phyloP scores from a whole-genome alignment of 768 basidiomycete genomes.

The Tephrocybe rancida region DNA sequence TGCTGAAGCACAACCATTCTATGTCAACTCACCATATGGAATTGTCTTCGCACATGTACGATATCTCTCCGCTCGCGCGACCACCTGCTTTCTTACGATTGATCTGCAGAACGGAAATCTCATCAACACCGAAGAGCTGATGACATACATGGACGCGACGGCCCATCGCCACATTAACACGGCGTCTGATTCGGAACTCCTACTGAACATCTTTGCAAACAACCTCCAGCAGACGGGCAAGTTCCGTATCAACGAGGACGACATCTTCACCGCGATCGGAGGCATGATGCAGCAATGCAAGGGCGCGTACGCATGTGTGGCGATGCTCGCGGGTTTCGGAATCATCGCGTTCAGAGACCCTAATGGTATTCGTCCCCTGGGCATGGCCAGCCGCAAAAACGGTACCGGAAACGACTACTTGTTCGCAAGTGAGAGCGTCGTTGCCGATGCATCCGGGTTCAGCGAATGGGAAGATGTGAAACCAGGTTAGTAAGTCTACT shows the following conservation, averaged over 20 bases:
- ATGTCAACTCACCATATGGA: slow-evolving; percentile 99
- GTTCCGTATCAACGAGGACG: slow-evolving; percentile 99
- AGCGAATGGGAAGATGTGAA: slow-evolving; percentile 91
- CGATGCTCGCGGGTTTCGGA: slow-evolving; percentile 99
- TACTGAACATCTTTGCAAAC: slow-evolving; percentile 97
- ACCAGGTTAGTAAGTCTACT: slow-evolving; percentile 58
- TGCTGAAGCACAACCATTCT: slow-evolving; percentile 98
- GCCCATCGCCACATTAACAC: slow-evolving; percentile 99
- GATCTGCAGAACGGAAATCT: slow-evolving; percentile 91
- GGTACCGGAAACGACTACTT: slow-evolving; percentile 78
- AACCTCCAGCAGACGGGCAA: slow-evolving; percentile 98
- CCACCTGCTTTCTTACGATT: not conserved
- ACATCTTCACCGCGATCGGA: slow-evolving; percentile 93
- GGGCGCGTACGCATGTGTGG: slow-evolving; percentile 96
- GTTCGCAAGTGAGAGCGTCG: slow-evolving; percentile 94
- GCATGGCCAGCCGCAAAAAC: slow-evolving; percentile 72
- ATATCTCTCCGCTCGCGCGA: slow-evolving; percentile 10
- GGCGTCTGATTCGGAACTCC: slow-evolving; percentile 94
- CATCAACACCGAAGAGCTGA: slow-evolving; percentile 86
- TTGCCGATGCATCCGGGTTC: slow-evolving; percentile 93
- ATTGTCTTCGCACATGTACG: slow-evolving; percentile 96
- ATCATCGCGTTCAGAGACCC: slow-evolving; percentile 98
- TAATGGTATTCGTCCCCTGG: slow-evolving; percentile 94
- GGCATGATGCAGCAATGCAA: slow-evolving; percentile 86
- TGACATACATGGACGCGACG: slow-evolving; percentile 92